Evolutionary conservation across 371 early-diverging fungal genomes (phyloP), one percentile per base, ranked within the genome.

Genomic region (Cokeromyces recurvatus): DNA sequence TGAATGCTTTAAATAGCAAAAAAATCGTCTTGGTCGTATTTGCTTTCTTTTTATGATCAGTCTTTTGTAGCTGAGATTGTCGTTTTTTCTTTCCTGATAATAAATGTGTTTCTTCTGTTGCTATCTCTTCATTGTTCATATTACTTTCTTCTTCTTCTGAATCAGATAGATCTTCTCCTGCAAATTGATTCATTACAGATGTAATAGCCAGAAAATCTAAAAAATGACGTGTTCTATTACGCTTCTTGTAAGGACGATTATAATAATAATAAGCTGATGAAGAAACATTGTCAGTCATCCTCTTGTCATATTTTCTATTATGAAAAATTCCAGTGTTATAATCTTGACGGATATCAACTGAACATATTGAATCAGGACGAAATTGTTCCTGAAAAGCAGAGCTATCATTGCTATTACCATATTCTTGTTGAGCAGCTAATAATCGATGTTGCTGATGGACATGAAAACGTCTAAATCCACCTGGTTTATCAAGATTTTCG

Each of bases 401-500:
- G 2, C 36, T 32, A 3, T 44, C 39, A 11, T 43, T 37, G 3
- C 24, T 32, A 14, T n/a, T 15, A 4, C n/a, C 35, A 14, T 9
- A 5, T 15, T 34, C 35, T 14, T 34, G 35, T 34, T 34, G 35
- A 14, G 9, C 17, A 29, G 9, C 17, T 24, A 48, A 52, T 17
- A 59, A 54, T n/a, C 38, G 37, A n/a, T 62, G 68, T 12, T 82
- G 77, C 15, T 76, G 74, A 10, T 74, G 69, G 10, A 86, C 47
- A 56, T 78, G 85, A 32, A 79, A 79, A 2, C 90, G 76, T 23
- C 87, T 79, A 59, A 89, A 84, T 1, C 81, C 81, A 20, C 90
- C 90, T 2, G 90, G 87, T n/a, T 76, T 66, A 43, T 68, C 67
- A n/a, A 81, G 61, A 19, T 75, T 61, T 15, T 64, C 59, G 39